Conservation (phyloP, 2,329 filamentous ascomycete genomes). For the Neofusicoccum laricinum region DNA sequence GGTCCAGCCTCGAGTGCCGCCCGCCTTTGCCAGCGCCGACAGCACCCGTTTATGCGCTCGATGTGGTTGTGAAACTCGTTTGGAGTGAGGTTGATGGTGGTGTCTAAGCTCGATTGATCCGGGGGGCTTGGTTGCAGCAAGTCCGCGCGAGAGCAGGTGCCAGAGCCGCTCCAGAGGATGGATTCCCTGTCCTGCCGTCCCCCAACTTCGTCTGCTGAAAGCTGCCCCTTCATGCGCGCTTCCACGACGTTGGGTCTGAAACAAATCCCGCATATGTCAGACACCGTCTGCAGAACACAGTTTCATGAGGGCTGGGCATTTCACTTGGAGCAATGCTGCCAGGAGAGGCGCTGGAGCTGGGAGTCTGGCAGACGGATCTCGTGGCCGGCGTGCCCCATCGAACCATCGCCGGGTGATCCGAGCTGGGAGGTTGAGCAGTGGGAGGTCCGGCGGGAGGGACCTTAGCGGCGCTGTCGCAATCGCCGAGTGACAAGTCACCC, state of each 20-base stretch:
- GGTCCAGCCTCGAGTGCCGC: neutral
- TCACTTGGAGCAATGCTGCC: neutral
- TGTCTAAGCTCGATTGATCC: neutral
- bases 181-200: neutral
- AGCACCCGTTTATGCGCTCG: neutral
- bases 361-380: too few species aligned
- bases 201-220: neutral
- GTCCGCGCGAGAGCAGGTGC: neutral
- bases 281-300: slow-evolving; percentile 1
- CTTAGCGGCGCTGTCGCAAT: slow-evolving; percentile 6
- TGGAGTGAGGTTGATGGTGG: slow-evolving; percentile 9
- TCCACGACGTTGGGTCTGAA: slow-evolving; percentile 1
- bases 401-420: slow-evolving; percentile 8
- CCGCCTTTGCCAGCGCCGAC: neutral
- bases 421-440: slow-evolving; percentile 6
- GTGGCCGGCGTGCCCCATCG: neutral
- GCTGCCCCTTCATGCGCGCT: neutral
- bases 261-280: neutral
- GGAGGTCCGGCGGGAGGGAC: slow-evolving; percentile 5
- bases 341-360: neutral
- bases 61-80: slow-evolving; percentile 3
- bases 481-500: slow-evolving; percentile 5
- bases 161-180: slow-evolving; percentile 1
- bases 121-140: neutral
- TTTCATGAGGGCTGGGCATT: slow-evolving; percentile 3